A percentile compares a stretch with the other conserved stretches of the same genome.
Evolutionary conservation across 306 rosid species (phyloP).

Genomic region (Arachis stenosperma): DNA sequence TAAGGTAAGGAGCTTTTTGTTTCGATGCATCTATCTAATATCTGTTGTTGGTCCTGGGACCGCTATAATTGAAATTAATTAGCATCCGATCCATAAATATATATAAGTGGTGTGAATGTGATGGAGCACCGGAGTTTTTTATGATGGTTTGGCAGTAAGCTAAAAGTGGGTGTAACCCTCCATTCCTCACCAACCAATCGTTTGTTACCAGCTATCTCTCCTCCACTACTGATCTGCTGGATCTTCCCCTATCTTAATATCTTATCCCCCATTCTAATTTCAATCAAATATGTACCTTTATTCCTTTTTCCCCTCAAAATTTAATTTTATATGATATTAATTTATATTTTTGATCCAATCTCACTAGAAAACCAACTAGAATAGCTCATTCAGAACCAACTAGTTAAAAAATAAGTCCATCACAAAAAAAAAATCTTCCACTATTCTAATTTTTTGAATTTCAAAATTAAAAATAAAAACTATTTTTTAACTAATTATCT

Average conservation of each 20-base stretch:
- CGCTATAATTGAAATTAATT: background rate
- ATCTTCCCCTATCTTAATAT: background rate
- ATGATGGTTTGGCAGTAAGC: slow-evolving; percentile 15
- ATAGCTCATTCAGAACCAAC: too few relatives aligned
- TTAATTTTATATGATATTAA: too few relatives aligned
- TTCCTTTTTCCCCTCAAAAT: too few relatives aligned
- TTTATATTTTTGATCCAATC: too few relatives aligned
- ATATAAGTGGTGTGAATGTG: background rate
- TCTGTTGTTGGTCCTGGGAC: background rate
- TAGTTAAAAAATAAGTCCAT: too few relatives aligned
- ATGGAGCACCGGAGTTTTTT: background rate
- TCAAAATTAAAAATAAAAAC: too few relatives aligned
- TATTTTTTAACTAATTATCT: too few relatives aligned
- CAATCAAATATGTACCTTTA: too few relatives aligned
- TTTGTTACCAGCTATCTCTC: slow-evolving; percentile 1
- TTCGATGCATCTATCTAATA: background rate
- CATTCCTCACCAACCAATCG: slow-evolving; percentile 32
- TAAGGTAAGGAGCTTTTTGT: background rate
- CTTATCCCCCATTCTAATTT: slow-evolving; percentile 23
- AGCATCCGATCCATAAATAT: background rate
- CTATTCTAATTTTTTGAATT: too few relatives aligned
- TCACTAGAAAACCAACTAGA: too few relatives aligned
- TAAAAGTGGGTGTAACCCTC: slow-evolving; percentile 10
- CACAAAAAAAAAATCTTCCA: too few relatives aligned
- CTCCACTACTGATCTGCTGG: background rate